Evolutionary conservation across 352 stramenopile genomes (phyloP).

Genomic region (Phytophthora parvispora): DNA sequence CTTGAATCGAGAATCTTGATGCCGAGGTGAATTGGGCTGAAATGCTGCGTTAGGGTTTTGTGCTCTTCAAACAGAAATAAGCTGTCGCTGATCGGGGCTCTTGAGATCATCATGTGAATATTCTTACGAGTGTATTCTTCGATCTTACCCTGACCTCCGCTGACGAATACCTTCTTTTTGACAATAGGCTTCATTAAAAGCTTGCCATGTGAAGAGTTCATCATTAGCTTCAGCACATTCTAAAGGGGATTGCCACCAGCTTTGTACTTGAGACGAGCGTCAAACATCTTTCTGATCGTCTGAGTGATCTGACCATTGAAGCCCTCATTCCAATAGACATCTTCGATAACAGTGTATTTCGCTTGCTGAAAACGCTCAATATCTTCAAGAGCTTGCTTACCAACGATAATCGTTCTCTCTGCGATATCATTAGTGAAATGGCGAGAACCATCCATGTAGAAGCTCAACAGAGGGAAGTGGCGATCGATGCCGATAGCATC

Average conservation of each 20-base stretch:
- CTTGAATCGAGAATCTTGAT: slow-evolving; percentile 2
- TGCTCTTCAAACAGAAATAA: slow-evolving; percentile 14
- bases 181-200: slow-evolving; percentile 11
- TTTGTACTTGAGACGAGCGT: slow-evolving; percentile 6
- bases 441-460: neutral
- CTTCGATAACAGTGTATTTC: slow-evolving; percentile 9
- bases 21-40: slow-evolving; percentile 8
- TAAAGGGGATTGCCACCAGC: slow-evolving; percentile 1
- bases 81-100: slow-evolving; percentile 4
- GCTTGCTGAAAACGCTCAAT: slow-evolving; percentile 2
- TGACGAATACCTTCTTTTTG: slow-evolving; percentile 8
- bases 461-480: slow-evolving; percentile 6
- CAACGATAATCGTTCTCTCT: neutral
- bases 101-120: slow-evolving; percentile 14
- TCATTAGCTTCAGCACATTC: slow-evolving; percentile 13
- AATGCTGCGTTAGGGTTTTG: slow-evolving; percentile 6
- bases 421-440: slow-evolving; percentile 13
- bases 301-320: slow-evolving; percentile 8
- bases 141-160: neutral
- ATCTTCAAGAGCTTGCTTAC: slow-evolving; percentile 10
- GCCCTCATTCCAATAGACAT: slow-evolving; percentile 14
- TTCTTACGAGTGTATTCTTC: slow-evolving; percentile 14
- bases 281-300: neutral
- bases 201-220: slow-evolving; percentile 12
- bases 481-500: neutral